Evolutionary conservation across 331 rosid genomes (phyloP), one percentile per base, ranked within the genome.

Genomic region (Pyracantha coccinea): DNA sequence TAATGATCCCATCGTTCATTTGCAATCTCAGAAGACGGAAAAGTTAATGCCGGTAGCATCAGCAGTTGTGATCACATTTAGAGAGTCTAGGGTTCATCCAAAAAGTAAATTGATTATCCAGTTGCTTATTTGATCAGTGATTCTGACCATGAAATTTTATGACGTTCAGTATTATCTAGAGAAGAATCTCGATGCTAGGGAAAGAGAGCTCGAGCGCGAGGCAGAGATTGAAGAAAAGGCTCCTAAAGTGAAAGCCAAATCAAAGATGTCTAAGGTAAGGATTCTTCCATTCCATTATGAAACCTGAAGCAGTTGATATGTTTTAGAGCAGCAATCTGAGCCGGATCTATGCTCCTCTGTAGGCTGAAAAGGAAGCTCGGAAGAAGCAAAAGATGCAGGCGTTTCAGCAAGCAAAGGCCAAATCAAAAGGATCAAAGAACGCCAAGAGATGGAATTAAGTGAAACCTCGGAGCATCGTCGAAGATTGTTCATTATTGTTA

Each of bases 351-450:
- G 32, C 38, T 65, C 19, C 33, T 29, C 20, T 62, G 20, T 81
- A 90, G 96, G 95, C 98, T n/a, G 99, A 94, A 88, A 94, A 94
- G 75, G 96, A 91, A 87, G 99, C 93, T 23, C 72, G 87, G 82
- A 94, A 88, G 89, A 94, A 94, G 60, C 99, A 92, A 82, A 94
- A 85, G 80, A 83, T 85, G 87, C 87, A 87, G 78, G 96, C 97
- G 63, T 92, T 94, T 84, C 99, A 94, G 82, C 93, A 90, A 58
- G 93, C 93, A 21, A 94, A 94, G 84, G 86, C 91, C 35, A 94
- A 94, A 78, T 92, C 99, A 1, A 90, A 88, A 82, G 93, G 95
- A 60, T 8, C 55, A 27, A 94, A 92, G 83, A 92, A 92, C 69
- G 63, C 97, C 0, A 94, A 90, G 87, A 90, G 99, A 80, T 94